Evolutionary conservation across 1,284 basidiomycete species (phyloP).

Genomic region (Bjerkandera adusta): DNA sequence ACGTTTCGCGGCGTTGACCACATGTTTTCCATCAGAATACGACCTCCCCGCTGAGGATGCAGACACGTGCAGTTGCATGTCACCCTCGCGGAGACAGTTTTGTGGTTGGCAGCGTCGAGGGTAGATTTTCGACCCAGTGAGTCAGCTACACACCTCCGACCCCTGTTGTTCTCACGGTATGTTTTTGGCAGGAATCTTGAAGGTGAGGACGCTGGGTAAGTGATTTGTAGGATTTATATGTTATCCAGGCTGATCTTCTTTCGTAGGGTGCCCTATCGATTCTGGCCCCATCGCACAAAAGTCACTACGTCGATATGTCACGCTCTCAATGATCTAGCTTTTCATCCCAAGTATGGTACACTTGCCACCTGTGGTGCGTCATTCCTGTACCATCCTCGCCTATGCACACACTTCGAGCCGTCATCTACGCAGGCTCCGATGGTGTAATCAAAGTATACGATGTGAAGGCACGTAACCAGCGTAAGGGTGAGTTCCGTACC

Average conservation of each 20-base stretch:
- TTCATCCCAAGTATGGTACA: constrained; percentile 91
- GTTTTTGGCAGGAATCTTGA: no score
- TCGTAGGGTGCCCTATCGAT: constrained; percentile 3
- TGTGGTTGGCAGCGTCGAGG: constrained; percentile 92
- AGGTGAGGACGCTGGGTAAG: no score
- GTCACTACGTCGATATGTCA: no score
- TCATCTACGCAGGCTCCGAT: constrained; percentile 69
- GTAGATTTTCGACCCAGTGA: no score
- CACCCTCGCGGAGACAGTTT: constrained; percentile 86
- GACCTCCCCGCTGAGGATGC: constrained; percentile 90
- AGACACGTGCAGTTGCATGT: constrained; percentile 87
- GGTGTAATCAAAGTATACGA: constrained; percentile 84
- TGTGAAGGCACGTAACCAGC: constrained; percentile 77
- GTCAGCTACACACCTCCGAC: no score
- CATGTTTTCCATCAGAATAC: constrained; percentile 49
- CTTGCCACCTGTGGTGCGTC: constrained; percentile 87
- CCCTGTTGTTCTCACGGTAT: no score
- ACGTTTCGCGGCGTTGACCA: background rate
- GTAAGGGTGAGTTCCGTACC: constrained; percentile 64
- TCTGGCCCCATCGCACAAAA: no score
- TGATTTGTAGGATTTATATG: no score
- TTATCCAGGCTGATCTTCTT: background rate
- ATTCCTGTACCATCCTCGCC: no score
- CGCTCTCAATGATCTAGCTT: constrained; percentile 88
- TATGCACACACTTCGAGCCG: no score